Conservation (phyloP, 169 alveolate genomes). For the Cryptosporidium viatorum region DNA sequence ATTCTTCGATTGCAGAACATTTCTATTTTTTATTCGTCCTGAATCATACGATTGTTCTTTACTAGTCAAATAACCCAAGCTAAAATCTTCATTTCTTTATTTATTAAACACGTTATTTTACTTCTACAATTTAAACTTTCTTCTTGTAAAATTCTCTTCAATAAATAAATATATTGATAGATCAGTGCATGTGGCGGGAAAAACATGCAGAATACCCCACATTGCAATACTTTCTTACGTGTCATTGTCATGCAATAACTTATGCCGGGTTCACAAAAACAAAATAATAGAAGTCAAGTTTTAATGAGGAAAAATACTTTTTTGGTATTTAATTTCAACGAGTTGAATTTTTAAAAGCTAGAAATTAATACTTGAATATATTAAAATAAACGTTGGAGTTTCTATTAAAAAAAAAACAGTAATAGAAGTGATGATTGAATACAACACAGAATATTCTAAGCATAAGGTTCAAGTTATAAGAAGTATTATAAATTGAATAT, state of each 20-base stretch:
- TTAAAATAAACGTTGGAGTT: too few relatives aligned
- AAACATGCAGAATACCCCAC: constrained; percentile 26
- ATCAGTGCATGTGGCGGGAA: constrained; percentile 20
- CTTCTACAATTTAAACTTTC: not conserved
- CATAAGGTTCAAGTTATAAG: not conserved
- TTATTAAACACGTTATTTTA: not conserved
- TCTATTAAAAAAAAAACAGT: too few relatives aligned
- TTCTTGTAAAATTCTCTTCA: not conserved
- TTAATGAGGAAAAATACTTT: not conserved
- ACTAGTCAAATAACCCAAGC: not conserved
- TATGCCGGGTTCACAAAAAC: not conserved
- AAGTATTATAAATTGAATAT: not conserved
- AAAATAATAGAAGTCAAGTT: not conserved
- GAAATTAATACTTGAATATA: too few relatives aligned
- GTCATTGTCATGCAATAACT: constrained; percentile 9
- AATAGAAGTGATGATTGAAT: not conserved
- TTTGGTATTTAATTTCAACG: not conserved
- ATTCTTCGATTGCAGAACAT: not conserved
- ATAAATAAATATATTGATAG: constrained; percentile 10
- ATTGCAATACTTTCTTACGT: constrained; percentile 3
- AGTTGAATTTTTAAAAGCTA: not conserved
- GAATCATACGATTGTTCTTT: not conserved
- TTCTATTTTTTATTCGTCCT: not conserved
- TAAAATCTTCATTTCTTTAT: not conserved
- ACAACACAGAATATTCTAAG: not conserved